Base-by-base conservation (phyloP, 2,329 filamentous ascomycete genomes). In the Fusarium nematophilum region DNA sequence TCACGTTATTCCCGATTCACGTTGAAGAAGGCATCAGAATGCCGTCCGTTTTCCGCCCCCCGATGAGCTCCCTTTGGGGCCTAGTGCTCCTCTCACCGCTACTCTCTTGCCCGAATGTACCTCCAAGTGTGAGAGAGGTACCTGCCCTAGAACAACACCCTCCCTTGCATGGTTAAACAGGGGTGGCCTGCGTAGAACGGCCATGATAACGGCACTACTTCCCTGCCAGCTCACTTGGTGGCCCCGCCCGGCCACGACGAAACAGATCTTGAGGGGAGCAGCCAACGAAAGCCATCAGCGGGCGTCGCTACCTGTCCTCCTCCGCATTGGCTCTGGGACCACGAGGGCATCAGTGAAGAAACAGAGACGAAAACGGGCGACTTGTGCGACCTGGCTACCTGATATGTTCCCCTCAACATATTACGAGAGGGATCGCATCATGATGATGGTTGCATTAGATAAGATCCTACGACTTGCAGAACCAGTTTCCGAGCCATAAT, bases 81-180 rank as follows among this genome's bases (percentile, higher is more conserved):
- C 61, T 69, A 69, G 66, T 67, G 66, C 54, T 59, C 34, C 58
- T 45, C 53, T 69, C 66, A 69, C 66, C 66, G 66, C 66, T 69
- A 65, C 63, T 69, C 64, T 57, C 40, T 59, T 38, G 31, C 17
- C 51, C 45, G 29, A 50, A 54, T 44, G 62, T 64, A 69, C 59
- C 56, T 60, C 51, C 39, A 55, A 57, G 62, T 66, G 62, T 56
- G 58, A 33, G 46, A 53, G 62, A 62, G 53, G 62, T 57, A 65
- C 64, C 46, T 25, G 52, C 38, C 43, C 45, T 69, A 68, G 52
- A 60, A 29, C 53, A 60, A 65, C 66, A 31, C 66, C 66, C 62
- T 60, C 60, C 53, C 49, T 58, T 58, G 62, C 57, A 52, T 57
- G 23, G 13, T 38, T 57, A 57, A 55, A 53, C 63, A 69, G 48